Evolutionary conservation across 1,284 basidiomycete genomes (phyloP), one percentile per base, ranked within the genome.

Genomic region (Cryptococcus deneoformans): DNA sequence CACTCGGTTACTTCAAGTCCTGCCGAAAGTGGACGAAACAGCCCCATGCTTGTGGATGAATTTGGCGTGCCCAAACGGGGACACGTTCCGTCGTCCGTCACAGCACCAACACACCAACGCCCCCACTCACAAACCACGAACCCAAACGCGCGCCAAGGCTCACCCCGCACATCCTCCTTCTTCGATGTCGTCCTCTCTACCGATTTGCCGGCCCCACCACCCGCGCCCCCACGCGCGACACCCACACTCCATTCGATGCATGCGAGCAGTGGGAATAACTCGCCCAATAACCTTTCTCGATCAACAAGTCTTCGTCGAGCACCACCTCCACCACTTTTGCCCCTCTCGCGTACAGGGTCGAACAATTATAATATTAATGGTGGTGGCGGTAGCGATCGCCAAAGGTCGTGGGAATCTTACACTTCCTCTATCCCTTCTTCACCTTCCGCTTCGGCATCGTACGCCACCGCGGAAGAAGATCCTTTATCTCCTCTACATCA

Each of bases 91-190:
- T 20, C 20, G 20, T 20, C 20, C 20, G 20, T 20, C 20, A 20
- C 20, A 20, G 20, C 20, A 20, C 20, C 20, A 20, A 20, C 20
- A 20, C 20, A 20, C 20, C 20, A 20, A 20, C 20, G 20, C 20
- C 20, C 20, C 20, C 20, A 20, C 20, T 20, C 20, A 20, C 20
- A 20, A 20, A 20, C 20, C 20, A 20, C 20, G 20, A 20, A 20
- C 20, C 20, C 20, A 20, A 20, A 20, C 20, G 20, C 20, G 20
- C 20, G 20, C 20, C 20, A 56, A 43, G 40, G 59, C 36, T 61
- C 61, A 14, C 60, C 67, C 6, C 46, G 66, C 35, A 77, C 73
- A 16, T 69, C 68, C 14, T 75, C 73, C 3, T 77, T 77, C 63
- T 77, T 77, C 54, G 72, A 72, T 52, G 16, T 60, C 70, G 20